Evolutionary conservation across 352 stramenopile genomes (phyloP), one percentile per base, ranked within the genome.

Genomic region (Phytophthora chlamydospora): DNA sequence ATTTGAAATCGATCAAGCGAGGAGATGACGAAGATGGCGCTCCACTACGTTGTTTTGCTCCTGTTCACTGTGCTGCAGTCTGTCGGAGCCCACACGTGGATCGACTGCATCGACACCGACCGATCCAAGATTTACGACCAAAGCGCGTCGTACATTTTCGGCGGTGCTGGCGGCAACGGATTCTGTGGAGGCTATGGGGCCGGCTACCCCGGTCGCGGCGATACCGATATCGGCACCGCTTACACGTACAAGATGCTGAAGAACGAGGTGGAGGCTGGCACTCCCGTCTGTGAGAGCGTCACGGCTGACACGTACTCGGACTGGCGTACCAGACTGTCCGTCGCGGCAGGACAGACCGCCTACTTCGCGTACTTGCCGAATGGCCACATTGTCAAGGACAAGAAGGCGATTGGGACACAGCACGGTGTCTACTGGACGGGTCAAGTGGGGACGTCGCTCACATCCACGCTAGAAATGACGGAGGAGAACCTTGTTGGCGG

Each of bases 211-310:
- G 78, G 76, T 1, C 78, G 78, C 24, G 78, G 75, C 39, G 61
- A 71, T 36, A 62, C 58, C 11, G 63, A 78, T 42, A 84, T 83
- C 13, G 77, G 77, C 1, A 69, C 69, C 6, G 55, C 56, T 32
- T 83, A 80, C 54, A 86, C 76, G 39, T 68, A 82, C 65, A 86
- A 86, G 38, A 83, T 86, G 66, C 71, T 86, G 49, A 73, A 79
- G 62, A 79, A 83, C 64, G 59, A 83, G 50, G 74, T 76, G 12
- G 71, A 83, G 7, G 62, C 54, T 8, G 76, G 76, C 40, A 55
- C 71, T 8, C 31, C 49, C 5, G 68, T 86, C 17, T 86, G 76
- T 51, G 57, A 85, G 40, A 47, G 36, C 10, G 71, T 80, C 11
- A 74, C 72, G 6, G 61, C 66, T 7, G 78, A 82, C 74, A 80